Evolutionary conservation across 208 protist genomes (phyloP).

Genomic region (Balamuthia mandrillaris): DNA sequence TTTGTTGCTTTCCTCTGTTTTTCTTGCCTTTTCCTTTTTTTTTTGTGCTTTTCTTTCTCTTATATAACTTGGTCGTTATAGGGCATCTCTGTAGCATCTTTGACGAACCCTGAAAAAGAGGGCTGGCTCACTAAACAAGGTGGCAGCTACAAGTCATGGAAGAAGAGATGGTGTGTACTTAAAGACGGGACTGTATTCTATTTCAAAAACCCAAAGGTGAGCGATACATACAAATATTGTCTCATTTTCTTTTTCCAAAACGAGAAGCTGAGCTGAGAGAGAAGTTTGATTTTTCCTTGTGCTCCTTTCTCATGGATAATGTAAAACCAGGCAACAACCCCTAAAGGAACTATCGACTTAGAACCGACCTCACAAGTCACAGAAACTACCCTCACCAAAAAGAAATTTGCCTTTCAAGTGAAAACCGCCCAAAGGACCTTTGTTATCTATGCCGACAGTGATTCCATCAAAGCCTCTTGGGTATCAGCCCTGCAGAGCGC

Average conservation of each 20-base stretch:
- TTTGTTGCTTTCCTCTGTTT: no score
- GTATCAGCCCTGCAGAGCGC: not conserved
- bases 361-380: constrained; percentile 43
- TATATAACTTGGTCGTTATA: no score
- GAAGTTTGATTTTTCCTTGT: no score
- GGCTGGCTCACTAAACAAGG: constrained; percentile 16
- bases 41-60: no score
- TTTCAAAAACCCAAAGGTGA: constrained; percentile 7
- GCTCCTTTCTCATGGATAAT: not conserved
- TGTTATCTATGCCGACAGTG: not conserved
- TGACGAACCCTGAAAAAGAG: not conserved
- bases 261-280: no score
- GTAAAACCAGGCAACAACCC: constrained; percentile 8
- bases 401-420: constrained; percentile 40
- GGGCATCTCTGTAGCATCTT: not conserved
- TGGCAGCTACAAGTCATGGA: not conserved
- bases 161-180: constrained; percentile 12
- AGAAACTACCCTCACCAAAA: constrained; percentile 45
- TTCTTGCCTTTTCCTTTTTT: no score
- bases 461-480: not conserved
- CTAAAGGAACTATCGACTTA: constrained; percentile 53
- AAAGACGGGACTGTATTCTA: not conserved
- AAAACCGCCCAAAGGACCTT: not conserved
- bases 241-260: no score
- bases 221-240: no score